A percentile compares a stretch with the other conserved stretches of the same genome.
phyloP scores from a whole-genome alignment of 441 rosid genomes.

The Populus hybrid region DNA sequence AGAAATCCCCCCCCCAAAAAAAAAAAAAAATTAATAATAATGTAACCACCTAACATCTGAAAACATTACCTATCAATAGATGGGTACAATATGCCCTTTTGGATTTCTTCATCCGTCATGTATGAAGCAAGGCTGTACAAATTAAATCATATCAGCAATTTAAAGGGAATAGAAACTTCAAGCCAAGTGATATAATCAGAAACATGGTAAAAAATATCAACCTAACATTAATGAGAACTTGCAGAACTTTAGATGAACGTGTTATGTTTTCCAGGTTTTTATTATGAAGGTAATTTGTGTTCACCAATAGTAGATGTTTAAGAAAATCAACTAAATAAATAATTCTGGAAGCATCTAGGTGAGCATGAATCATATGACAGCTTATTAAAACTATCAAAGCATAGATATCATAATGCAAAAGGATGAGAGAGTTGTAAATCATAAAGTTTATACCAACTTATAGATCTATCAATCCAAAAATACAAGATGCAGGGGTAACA shows the following conservation, averaged over 20 bases:
- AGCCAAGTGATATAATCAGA: neutral
- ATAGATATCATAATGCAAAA: neutral
- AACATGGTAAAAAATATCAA: neutral
- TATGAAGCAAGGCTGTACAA: constrained; percentile 88
- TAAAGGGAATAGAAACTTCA: constrained; percentile 5
- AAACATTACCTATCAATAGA: constrained; percentile 65
- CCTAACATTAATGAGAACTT: neutral
- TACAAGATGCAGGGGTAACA: neutral
- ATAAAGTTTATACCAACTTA: neutral
- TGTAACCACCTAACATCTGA: constrained; percentile 1
- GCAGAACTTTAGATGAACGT: neutral
- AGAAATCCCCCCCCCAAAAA: neutral
- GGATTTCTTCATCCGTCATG: constrained; percentile 83
- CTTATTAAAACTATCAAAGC: neutral
- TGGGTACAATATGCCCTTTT: constrained; percentile 78
- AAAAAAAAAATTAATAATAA: neutral
- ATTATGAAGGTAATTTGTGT: neutral
- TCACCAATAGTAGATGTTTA: neutral
- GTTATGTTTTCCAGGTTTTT: neutral
- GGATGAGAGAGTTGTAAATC: neutral
- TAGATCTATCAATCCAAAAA: neutral
- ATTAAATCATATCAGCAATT: constrained; percentile 14
- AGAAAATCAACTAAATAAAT: neutral
- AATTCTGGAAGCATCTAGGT: neutral
- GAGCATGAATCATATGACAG: neutral